Base-by-base conservation (phyloP, 192 early-diverging fungal genomes). In the Coemansia sp. region DNA sequence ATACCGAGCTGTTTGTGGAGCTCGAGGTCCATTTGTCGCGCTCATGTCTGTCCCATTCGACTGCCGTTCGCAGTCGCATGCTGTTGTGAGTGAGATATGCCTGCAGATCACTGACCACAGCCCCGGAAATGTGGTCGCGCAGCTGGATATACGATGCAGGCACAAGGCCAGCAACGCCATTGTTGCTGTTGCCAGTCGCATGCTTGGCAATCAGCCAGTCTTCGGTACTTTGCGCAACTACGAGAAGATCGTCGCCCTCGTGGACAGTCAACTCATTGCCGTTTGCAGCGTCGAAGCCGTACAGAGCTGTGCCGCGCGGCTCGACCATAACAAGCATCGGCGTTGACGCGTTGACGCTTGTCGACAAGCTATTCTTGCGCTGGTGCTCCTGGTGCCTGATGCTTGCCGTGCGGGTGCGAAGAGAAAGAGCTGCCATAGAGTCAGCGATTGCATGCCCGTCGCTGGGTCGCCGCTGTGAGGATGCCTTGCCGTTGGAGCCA, bases 141-240 rank as follows among this genome's bases (percentile, higher is more conserved):
- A 92, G 85, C 71, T 91, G 85, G 23, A 92, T 80, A 86, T 88
- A 92, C 33, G 86, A 83, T 7, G 90, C 85, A 10, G 91, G 91
- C 65, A 92, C 89, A 52, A 92, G 74, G 14, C 89, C 91, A 41
- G 91, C 87, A 57, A 57, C 34, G 33, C 33, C 55, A 36, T 36
- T 57, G 2, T 84, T 85, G 25, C 85, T 85, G 13, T 86, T 75
- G 35, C 87, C 75, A 36, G 75, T 76, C 38, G 87, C 85, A 29
- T 87, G 88, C 73, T 89, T 90, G 33, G 87, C 91, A 32, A 92
- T 88, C 69, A 88, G 85, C 91, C 91, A 92, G 73, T 92, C 91
- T 11, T 81, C 82, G 53, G 89, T 90, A 45, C 88, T 89, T 60
- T 92, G 87, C 19, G 91, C 91, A 74, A 92, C 88, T 52, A 92